A percentile compares a stretch with the other conserved stretches of the same genome.
phyloP scores from a whole-genome alignment of 1,284 basidiomycete species.

The Lentinula novae-zelandiae region DNA sequence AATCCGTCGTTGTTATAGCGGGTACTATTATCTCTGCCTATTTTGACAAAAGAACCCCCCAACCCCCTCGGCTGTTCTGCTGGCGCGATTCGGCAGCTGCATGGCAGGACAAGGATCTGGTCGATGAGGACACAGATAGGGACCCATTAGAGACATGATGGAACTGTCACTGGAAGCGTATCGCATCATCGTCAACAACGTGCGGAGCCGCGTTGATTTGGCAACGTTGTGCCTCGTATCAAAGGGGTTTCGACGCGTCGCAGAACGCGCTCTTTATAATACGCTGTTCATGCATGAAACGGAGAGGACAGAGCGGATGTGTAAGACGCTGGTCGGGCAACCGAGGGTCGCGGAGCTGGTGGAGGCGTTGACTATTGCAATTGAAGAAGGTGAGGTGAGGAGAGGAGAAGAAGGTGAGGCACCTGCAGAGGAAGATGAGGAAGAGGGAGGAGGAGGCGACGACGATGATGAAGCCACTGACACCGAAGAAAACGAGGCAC shows the following conservation, averaged over 20 bases:
- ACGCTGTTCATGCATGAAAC: constrained; percentile 44
- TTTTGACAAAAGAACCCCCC: neutral
- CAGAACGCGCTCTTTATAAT: constrained; percentile 57
- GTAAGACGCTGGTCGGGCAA: constrained; percentile 40
- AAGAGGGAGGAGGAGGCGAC: neutral
- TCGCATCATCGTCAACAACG: constrained; percentile 49
- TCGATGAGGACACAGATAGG: neutral
- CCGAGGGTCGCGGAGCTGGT: constrained; percentile 47
- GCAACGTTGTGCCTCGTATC: constrained; percentile 53
- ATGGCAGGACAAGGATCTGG: neutral
- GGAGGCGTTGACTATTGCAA: constrained; percentile 47
- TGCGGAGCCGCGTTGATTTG: constrained; percentile 48
- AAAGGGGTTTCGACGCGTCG: constrained; percentile 46
- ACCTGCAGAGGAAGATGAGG: constrained; percentile 6
- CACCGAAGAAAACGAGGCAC: neutral
- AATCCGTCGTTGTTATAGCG: neutral
- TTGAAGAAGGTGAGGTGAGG: constrained; percentile 21
- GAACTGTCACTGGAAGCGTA: constrained; percentile 55
- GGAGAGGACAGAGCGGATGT: constrained; percentile 36
- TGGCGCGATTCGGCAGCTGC: neutral
- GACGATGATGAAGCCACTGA: neutral
- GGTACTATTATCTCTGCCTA: neutral
- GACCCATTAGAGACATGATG: constrained; percentile 38
- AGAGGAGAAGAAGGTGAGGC: constrained; percentile 13
- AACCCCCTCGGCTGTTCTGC: neutral